Conservation (phyloP, 1,284 basidiomycete species). For the Sporisorium graminicola region DNA sequence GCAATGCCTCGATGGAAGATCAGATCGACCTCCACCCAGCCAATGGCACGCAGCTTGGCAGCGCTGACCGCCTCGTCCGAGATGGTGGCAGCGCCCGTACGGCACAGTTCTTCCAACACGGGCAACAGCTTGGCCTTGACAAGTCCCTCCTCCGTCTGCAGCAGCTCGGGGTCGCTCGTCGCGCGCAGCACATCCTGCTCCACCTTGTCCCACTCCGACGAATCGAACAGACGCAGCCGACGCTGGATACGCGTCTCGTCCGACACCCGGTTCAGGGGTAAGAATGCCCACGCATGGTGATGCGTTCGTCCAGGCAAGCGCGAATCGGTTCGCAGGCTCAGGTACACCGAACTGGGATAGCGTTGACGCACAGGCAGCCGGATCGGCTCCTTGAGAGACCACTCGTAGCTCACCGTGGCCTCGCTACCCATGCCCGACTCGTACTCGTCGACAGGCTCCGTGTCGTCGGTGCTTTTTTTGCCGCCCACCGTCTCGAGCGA, state of each 20-base stretch:
- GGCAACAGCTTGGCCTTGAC: conserved; percentile 32
- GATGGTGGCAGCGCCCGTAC: conserved; percentile 17
- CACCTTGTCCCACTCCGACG: conserved; percentile 46
- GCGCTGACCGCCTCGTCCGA: conserved; percentile 32
- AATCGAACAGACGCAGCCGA: conserved; percentile 48
- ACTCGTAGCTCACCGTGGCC: conserved; percentile 49
- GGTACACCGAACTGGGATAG: conserved; percentile 46
- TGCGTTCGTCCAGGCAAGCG: conserved; percentile 55
- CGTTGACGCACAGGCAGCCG: conserved; percentile 50
- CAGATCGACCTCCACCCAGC: conserved; percentile 58
- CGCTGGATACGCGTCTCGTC: conserved; percentile 48
- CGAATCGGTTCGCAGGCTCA: conserved; percentile 56
- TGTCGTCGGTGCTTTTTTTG: conserved; percentile 42
- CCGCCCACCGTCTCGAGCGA: conserved; percentile 57
- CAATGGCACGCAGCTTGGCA: conserved; percentile 38
- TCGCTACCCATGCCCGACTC: conserved; percentile 35
- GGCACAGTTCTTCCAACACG: conserved; percentile 54
- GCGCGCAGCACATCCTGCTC: conserved; percentile 59
- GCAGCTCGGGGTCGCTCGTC: conserved; percentile 34
- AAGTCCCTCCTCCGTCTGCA: conserved; percentile 18
- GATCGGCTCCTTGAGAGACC: conserved; percentile 42
- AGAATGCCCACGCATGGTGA: conserved; percentile 47
- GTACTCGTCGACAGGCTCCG: conserved; percentile 38
- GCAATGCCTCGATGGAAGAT: conserved; percentile 58
- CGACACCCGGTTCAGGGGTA: conserved; percentile 54